Evolutionary conservation across 495 filamentous ascomycete species (phyloP).

Genomic region (Neurospora sp.): DNA sequence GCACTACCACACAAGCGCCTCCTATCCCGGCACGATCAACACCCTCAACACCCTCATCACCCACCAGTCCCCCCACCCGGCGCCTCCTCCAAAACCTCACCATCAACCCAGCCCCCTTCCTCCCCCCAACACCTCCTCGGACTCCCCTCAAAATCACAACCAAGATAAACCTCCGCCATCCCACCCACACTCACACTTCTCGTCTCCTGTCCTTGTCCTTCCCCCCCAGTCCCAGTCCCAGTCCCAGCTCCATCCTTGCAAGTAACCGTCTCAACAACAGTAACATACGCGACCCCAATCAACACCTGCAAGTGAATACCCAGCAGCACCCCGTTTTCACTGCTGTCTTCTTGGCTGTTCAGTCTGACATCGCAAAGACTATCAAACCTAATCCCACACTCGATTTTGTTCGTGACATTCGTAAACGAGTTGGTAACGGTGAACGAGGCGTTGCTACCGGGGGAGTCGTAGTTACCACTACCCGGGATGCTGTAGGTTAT

Average conservation of each 20-base stretch:
- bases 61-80: not conserved
- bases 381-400: not conserved
- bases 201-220: not conserved
- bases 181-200: not conserved
- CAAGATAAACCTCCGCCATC: not conserved
- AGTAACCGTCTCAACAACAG: not conserved
- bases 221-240: not conserved
- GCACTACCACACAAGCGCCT: not conserved
- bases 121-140: not conserved
- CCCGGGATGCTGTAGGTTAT: not conserved
- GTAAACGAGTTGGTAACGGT: constrained; percentile 1
- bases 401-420: not conserved
- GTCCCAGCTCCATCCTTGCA: not conserved
- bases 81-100: not conserved
- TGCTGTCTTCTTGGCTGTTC: too few relatives aligned
- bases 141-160: not conserved
- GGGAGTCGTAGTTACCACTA: not conserved
- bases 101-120: not conserved
- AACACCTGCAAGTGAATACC: fast-evolving
- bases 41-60: not conserved
- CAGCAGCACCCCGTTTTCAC: too few relatives aligned
- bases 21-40: not conserved
- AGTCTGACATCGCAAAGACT: not conserved
- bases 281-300: not conserved
- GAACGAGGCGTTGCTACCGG: not conserved